Conservation (phyloP, 345 rosid genomes). For the Pelargonium nanum region DNA sequence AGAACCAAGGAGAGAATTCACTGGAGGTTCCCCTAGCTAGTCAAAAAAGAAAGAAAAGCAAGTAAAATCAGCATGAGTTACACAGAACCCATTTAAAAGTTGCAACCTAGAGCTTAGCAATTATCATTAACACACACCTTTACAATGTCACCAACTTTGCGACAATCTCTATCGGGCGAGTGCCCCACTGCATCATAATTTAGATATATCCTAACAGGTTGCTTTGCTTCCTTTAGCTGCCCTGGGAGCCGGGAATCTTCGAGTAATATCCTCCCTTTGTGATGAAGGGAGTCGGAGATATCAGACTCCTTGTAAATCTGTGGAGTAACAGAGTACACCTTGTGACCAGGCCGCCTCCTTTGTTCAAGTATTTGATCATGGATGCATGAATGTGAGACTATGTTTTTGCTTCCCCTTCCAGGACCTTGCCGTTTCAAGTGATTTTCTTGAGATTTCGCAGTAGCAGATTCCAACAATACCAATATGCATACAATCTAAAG, state of each 20-base stretch:
- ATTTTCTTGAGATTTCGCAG: background rate
- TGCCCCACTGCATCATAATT: constrained; percentile 99
- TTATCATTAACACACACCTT: no score
- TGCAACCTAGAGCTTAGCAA: no score
- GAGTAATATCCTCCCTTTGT: constrained; percentile 73
- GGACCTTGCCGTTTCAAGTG: constrained; percentile 14
- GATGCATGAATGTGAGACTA: constrained; percentile 78
- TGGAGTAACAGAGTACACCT: constrained; percentile 75
- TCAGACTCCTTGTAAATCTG: constrained; percentile 63
- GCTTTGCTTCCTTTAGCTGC: constrained; percentile 47
- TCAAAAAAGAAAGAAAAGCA: constrained; percentile 10
- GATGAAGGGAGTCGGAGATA: constrained; percentile 27
- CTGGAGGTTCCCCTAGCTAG: constrained; percentile 91
- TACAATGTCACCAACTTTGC: constrained; percentile 66
- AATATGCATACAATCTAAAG: background rate
- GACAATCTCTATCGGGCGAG: constrained; percentile 82
- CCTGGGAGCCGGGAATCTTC: constrained; percentile 13
- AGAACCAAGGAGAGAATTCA: constrained; percentile 30
- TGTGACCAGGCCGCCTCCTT: constrained; percentile 74
- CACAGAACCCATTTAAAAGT: background rate
- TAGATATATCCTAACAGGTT: constrained; percentile 82
- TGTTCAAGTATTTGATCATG: constrained; percentile 87
- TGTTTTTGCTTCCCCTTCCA: constrained; percentile 26
- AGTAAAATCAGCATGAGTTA: constrained; percentile 12
- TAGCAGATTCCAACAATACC: background rate